Evolutionary conservation across 306 rosid species (phyloP).

Genomic region (Leucaena leucocephala): DNA sequence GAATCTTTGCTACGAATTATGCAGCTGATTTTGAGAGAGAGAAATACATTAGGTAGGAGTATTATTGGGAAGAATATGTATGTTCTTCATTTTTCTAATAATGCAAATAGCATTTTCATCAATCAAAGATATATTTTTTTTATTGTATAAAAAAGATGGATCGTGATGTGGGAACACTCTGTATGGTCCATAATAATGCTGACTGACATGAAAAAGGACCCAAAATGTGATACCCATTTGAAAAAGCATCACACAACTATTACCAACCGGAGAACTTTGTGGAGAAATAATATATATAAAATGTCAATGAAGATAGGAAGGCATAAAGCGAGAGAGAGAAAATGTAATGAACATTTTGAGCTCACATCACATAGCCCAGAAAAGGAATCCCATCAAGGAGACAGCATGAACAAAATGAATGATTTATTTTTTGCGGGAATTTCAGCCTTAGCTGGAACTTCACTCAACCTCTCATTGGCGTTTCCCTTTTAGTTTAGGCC

Average conservation of each 20-base stretch:
- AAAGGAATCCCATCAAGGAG: conserved; percentile 35
- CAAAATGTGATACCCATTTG: background rate
- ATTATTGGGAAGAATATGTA: background rate
- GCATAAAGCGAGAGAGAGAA: conserved; percentile 22
- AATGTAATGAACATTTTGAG: conserved; percentile 16
- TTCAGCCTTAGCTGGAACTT: conserved; percentile 25
- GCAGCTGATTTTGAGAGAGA: background rate
- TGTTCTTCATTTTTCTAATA: background rate
- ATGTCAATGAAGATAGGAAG: background rate
- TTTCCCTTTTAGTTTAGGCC: background rate
- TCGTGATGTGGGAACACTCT: conserved; percentile 20
- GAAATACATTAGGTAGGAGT: background rate
- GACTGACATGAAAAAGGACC: background rate
- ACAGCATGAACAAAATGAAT: conserved; percentile 44
- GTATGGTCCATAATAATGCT: conserved; percentile 1
- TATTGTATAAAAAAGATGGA: background rate
- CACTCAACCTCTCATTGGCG: background rate
- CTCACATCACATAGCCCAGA: background rate
- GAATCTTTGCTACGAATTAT: background rate
- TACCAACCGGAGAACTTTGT: background rate
- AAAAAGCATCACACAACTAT: conserved; percentile 2
- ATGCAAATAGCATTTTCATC: conserved; percentile 1
- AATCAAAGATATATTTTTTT: background rate
- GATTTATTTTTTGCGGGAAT: conserved; percentile 27
- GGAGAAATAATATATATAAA: background rate